Base-by-base conservation (phyloP, 2,329 filamentous ascomycete species). In the Dothidotthia symphoricarpi region DNA sequence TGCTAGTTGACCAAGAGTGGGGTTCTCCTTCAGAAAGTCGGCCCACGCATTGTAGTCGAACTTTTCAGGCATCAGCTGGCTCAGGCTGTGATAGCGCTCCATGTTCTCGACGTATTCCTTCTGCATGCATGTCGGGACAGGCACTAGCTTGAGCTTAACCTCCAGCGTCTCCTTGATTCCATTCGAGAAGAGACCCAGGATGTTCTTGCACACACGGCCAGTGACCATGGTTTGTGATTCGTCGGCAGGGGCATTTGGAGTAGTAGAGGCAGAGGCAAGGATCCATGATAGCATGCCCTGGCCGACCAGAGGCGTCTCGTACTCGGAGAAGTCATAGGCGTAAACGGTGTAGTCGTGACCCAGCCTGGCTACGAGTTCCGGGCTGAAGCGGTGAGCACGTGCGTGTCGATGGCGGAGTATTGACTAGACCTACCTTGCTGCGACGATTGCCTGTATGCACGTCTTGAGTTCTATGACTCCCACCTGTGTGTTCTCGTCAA, bases 281-380 rank as follows among this genome's bases (percentile, higher is more conserved):
- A 84, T 81, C 78, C 86, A 85, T 25, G 93, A 97, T 14, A 98
- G 75, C 82, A 97, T 88, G 36, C 94, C 93, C 68, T 98, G 91
- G 15, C 93, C 93, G 16, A 96, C 91, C 39, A 97, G 76, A 36
- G 94, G 93, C 13, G 84, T 88, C 61, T 96, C 90, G 49, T 87
- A 86, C 69, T 98, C 93, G 10, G 93, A 96, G 67, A 91, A 97
- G 67, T 98, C 93, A 71, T 88, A 88, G 19, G 91, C 89, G 69
- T 98, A 98, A 39, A 98, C 83, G n/a, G 89, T 93, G 69, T 93
- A 98, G 70, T 98, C 90, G 67, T 80, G 71, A 69, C 85, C 76
- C 43, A 84, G 63, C 73, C 85, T 74, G 61, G 81, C 80, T 31
- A 89, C 73, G 30, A 98, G 77, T 69, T 98, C 93, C 25, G 93